Evolutionary conservation across 257 asterid species (phyloP), one percentile per base, ranked within the genome.

Genomic region (Rauvolfia tetraphylla): DNA sequence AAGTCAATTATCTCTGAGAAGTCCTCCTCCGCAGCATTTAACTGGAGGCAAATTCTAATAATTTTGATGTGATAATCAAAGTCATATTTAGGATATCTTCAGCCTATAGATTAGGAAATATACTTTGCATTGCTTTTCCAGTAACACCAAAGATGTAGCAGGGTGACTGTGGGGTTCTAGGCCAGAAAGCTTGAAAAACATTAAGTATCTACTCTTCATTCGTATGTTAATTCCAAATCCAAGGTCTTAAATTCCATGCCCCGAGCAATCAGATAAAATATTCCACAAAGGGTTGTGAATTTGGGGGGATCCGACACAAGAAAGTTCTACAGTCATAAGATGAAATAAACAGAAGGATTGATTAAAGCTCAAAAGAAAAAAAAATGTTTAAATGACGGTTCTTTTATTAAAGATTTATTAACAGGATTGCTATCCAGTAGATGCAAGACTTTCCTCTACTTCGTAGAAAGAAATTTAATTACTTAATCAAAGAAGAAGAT

Each of bases 391-490:
- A 18, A 17, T 5, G 15, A 44, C 23, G 14, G 42, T 2, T 31
- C 63, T 22, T 46, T 23, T 22, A 14, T 1, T 44, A 56, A 54
- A 77, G 25, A 70, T 46, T 34, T 63, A 44, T 41, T 1, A 25
- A 25, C 9, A 29, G 31, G 73, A 48, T 48, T 58, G 42, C 23
- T 13, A 7, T 27, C 48, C 25, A 75, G 34, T 41, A 13, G 18
- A 49, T 46, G 22, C 22, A 33, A 63, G 25, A 22, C 27, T 33
- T 7, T 12, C 18, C 57, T 54, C 42, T 41, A 69, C 68, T 41
- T 34, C 18, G 62, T 29, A 36, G 51, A n/a, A 77, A 57, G 71
- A 66, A 66, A 66, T 66, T 66, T 66, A 66, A 66, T 18, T 49
- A 38, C 71, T 20, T 36, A 18, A 36, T 66, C 71, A 66, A 33